Evolutionary conservation across 495 filamentous ascomycete species (phyloP).

Genomic region (Podospora bellae-mahoneyi): DNA sequence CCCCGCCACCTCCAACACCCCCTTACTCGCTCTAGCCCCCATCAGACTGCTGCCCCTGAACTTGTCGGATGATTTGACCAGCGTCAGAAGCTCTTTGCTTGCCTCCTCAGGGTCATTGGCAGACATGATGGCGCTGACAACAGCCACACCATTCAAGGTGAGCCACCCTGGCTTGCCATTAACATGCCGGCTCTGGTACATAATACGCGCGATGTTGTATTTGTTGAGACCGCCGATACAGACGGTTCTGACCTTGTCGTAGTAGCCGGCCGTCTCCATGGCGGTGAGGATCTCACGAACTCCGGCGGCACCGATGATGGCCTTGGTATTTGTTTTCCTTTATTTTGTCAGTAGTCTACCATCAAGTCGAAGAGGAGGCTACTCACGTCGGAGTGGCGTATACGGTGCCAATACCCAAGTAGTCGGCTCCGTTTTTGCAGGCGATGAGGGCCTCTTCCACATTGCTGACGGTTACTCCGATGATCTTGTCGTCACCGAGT

Average conservation of each 20-base stretch:
- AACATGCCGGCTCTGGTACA: conserved; percentile 57
- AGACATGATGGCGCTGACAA: conserved; percentile 86
- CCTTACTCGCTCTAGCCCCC: conserved; percentile 11
- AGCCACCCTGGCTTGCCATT: conserved; percentile 33
- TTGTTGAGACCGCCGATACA: conserved; percentile 87
- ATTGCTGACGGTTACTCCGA: conserved; percentile 69
- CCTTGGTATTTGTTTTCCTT: conserved; percentile 72
- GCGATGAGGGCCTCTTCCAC: conserved; percentile 65
- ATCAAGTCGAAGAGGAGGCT: background rate
- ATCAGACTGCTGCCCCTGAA: background rate
- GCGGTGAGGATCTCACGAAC: conserved; percentile 63
- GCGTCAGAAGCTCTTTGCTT: conserved; percentile 51
- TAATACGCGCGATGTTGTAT: conserved; percentile 67
- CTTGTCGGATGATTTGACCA: conserved; percentile 31
- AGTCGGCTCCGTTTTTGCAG: conserved; percentile 70
- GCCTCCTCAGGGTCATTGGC: conserved; percentile 61
- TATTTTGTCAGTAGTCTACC: background rate
- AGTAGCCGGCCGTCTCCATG: conserved; percentile 43
- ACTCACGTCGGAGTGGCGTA: conserved; percentile 77
- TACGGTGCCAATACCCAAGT: conserved; percentile 84
- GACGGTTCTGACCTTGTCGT: conserved; percentile 50
- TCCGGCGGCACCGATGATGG: conserved; percentile 78
- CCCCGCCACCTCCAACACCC: conserved; percentile 56
- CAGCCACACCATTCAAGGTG: conserved; percentile 71
- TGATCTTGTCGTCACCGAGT: conserved; percentile 64